A percentile compares a stretch with the other conserved stretches of the same genome.
phyloP scores from a whole-genome alignment of 2,329 filamentous ascomycete species.

The Verticillium longisporum region DNA sequence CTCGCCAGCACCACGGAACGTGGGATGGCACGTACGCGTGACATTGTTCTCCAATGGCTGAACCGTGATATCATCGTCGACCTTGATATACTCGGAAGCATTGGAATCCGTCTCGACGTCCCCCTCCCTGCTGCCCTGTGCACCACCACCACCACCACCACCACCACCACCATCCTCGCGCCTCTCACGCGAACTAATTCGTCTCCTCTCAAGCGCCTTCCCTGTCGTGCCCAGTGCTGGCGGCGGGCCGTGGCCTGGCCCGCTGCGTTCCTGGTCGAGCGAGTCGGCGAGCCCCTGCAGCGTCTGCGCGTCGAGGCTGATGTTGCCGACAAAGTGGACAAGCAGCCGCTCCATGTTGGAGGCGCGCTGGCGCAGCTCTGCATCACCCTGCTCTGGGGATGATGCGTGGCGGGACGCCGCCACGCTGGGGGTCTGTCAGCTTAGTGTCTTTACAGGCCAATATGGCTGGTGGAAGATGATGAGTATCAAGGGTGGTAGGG shows the following conservation, averaged over 20 bases:
- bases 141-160: neutral
- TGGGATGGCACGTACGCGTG: constrained; percentile 29
- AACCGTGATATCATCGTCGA: constrained; percentile 26
- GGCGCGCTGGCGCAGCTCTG: constrained; percentile 12
- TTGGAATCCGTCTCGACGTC: neutral
- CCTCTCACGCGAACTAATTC: neutral
- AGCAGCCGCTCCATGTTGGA: constrained; percentile 38
- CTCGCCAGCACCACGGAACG: constrained; percentile 9
- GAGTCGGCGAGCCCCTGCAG: constrained; percentile 35
- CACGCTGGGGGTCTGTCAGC: neutral
- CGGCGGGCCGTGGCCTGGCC: neutral
- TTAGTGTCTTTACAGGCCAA: too few relatives aligned
- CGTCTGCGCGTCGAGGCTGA: constrained; percentile 31
- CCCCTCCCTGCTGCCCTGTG: neutral
- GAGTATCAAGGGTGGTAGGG: too few relatives aligned
- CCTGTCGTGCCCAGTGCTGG: neutral
- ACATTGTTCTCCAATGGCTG: constrained; percentile 32
- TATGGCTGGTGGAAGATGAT: too few relatives aligned
- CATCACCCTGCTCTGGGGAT: constrained; percentile 5
- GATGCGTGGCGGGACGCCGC: neutral
- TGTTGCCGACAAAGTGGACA: constrained; percentile 37
- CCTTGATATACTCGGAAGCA: constrained; percentile 5
- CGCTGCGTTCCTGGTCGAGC: constrained; percentile 23
- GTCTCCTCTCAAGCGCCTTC: neutral
- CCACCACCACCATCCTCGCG: neutral